These are phyloP conservation scores for Psilocybe cyanescens DNA, from an alignment of 768 basidiomycete genomes.

Conservation along the genomic window DNA sequence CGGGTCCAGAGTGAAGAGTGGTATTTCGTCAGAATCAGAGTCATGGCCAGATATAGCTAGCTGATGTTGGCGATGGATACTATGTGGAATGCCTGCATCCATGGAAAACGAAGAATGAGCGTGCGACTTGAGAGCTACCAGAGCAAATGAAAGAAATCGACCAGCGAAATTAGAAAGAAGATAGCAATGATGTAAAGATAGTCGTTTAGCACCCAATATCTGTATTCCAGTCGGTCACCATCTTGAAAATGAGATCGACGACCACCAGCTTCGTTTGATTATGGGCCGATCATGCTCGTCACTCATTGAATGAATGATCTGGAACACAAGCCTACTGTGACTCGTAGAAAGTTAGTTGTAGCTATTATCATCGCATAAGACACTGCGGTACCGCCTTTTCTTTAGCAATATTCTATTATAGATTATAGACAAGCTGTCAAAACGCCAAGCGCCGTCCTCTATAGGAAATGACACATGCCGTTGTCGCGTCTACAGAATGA, in stretches of 20 bases:
- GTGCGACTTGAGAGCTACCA: slow-evolving; percentile 6
- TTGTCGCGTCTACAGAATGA: no score
- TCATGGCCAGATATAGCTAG: background rate
- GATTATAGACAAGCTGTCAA: no score
- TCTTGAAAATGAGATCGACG: background rate
- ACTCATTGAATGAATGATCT: background rate
- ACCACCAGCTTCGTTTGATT: background rate
- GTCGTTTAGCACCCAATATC: background rate
- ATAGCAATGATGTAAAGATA: background rate
- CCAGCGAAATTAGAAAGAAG: slow-evolving; percentile 11
- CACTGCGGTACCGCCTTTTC: no score
- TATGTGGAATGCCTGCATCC: slow-evolving; percentile 10
- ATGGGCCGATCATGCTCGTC: background rate
- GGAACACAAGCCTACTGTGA: background rate
- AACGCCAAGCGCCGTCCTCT: no score
- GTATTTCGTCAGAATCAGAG: slow-evolving; percentile 9
- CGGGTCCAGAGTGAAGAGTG: slow-evolving; percentile 10
- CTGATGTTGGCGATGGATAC: background rate
- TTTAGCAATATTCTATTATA: no score
- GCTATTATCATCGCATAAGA: no score
- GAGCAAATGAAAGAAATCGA: slow-evolving; percentile 7
- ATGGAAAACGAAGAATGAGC: slow-evolving; percentile 6
- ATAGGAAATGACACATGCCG: no score
- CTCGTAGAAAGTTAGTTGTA: no score
- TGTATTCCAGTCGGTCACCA: background rate